Evolutionary conservation across 2,329 filamentous ascomycete species (phyloP).

Genomic region (Colletotrichum tropicicola): DNA sequence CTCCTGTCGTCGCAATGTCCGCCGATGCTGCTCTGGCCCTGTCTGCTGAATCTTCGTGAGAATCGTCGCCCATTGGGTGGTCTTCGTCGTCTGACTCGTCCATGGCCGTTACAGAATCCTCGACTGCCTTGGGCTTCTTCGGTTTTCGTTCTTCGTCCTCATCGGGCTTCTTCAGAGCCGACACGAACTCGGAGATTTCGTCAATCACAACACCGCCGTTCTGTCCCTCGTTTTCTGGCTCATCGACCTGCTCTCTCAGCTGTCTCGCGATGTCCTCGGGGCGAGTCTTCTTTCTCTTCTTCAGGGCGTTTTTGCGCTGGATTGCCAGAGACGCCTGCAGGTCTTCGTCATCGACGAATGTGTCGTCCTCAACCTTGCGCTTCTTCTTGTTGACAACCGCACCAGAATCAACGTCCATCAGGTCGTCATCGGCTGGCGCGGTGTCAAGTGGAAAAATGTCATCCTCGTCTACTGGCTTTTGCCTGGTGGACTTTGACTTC

Average conservation of each 20-base stretch:
- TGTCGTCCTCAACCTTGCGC: slow-evolving; percentile 70
- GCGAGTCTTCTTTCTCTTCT: slow-evolving; percentile 87
- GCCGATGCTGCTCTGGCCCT: slow-evolving; percentile 52
- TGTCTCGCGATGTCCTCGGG: slow-evolving; percentile 89
- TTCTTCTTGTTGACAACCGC: slow-evolving; percentile 62
- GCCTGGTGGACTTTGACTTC: slow-evolving; percentile 79
- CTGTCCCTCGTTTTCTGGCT: slow-evolving; percentile 56
- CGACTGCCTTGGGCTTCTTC: slow-evolving; percentile 50
- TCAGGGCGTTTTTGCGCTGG: slow-evolving; percentile 85
- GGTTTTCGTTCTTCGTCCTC: slow-evolving; percentile 64
- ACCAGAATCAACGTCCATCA: slow-evolving; percentile 82
- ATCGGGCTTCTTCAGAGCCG: slow-evolving; percentile 78
- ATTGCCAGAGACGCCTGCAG: slow-evolving; percentile 85
- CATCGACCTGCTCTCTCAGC: slow-evolving; percentile 71
- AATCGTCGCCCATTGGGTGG: slow-evolving; percentile 39
- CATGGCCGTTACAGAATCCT: slow-evolving; percentile 54
- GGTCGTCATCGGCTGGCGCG: slow-evolving; percentile 48
- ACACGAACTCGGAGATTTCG: slow-evolving; percentile 94
- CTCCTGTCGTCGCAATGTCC: slow-evolving; percentile 71
- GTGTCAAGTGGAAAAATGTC: slow-evolving; percentile 61
- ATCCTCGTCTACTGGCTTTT: slow-evolving; percentile 72
- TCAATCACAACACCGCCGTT: slow-evolving; percentile 84
- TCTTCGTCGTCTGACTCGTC: slow-evolving; percentile 50
- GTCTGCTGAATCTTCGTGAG: slow-evolving; percentile 38
- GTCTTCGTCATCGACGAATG: slow-evolving; percentile 90